phyloP scores from a whole-genome alignment of 2,329 filamentous ascomycete genomes.

The Scedosporium aurantiacum region DNA sequence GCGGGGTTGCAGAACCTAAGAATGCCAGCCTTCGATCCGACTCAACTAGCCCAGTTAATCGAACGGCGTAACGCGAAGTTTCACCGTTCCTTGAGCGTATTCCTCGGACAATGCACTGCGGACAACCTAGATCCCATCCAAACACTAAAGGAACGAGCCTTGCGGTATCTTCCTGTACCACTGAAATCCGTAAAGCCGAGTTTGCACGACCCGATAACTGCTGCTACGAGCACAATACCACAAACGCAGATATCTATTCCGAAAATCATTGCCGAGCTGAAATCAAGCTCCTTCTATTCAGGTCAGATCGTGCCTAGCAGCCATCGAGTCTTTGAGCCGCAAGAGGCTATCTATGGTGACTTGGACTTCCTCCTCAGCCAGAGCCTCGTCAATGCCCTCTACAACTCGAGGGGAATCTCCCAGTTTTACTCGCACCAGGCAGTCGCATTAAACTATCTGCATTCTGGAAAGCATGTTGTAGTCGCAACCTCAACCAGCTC shows the following conservation, averaged over 20 bases:
- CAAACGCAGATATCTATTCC: conserved; percentile 68
- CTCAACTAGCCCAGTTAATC: conserved; percentile 41
- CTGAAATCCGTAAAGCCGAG: conserved; percentile 7
- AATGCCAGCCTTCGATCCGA: conserved; percentile 52
- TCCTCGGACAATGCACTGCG: conserved; percentile 62
- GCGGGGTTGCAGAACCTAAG: conserved; percentile 57
- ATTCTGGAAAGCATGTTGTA: conserved; percentile 76
- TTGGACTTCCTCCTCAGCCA: conserved; percentile 82
- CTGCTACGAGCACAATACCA: conserved; percentile 62
- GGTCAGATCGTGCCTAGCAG: conserved; percentile 89
- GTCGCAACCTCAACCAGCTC: conserved; percentile 93
- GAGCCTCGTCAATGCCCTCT: conserved; percentile 86
- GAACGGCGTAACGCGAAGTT: conserved; percentile 86
- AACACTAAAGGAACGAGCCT: conserved; percentile 46
- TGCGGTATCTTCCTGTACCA: conserved; percentile 51
- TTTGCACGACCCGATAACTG: conserved; percentile 16
- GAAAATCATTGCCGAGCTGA: conserved; percentile 77
- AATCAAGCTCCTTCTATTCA: conserved; percentile 74
- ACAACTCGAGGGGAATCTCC: conserved; percentile 80
- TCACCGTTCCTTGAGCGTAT: conserved; percentile 60
- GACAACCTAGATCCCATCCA: conserved; percentile 57
- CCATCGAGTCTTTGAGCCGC: conserved; percentile 80
- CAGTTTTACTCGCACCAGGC: conserved; percentile 85
- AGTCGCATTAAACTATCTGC: conserved; percentile 80
- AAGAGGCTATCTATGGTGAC: conserved; percentile 70